These are phyloP conservation scores for Mrakia frigida DNA, from an alignment of 768 basidiomycete genomes.

Conservation along the genomic window DNA sequence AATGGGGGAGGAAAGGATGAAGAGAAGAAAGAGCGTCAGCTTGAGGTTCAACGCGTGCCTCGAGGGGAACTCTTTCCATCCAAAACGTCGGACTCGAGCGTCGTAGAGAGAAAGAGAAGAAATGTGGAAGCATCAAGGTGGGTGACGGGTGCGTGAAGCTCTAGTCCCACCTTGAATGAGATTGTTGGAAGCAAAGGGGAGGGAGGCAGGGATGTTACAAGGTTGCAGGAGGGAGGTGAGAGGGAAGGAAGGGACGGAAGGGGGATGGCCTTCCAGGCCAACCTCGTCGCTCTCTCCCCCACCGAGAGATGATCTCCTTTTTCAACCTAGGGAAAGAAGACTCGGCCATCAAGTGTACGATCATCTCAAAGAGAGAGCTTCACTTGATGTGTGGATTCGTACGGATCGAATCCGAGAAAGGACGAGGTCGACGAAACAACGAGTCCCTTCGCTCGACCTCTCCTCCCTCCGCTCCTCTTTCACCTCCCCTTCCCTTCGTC, in stretches of 20 bases:
- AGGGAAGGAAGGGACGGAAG: neutral
- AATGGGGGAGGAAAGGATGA: neutral
- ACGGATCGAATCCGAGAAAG: neutral
- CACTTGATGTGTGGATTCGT: neutral
- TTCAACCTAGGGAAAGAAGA: neutral
- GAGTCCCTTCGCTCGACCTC: constrained; percentile 2
- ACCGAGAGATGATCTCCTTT: neutral
- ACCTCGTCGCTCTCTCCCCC: neutral
- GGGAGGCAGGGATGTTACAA: neutral
- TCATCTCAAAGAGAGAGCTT: neutral
- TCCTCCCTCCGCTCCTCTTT: neutral
- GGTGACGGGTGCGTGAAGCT: too few relatives aligned
- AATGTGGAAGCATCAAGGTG: too few relatives aligned
- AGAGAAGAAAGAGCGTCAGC: neutral
- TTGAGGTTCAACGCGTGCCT: neutral
- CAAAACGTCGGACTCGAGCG: neutral
- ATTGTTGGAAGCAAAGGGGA: neutral
- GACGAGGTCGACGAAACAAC: neutral
- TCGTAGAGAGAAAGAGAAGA: too few relatives aligned
- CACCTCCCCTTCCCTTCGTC: neutral
- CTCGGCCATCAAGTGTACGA: neutral
- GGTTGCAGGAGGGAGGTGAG: too few relatives aligned
- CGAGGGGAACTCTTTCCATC: neutral
- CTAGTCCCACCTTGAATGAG: neutral
- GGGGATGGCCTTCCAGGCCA: neutral